Conservation (phyloP, 2,329 filamentous ascomycete species). For the Cladosporium sp. region DNA sequence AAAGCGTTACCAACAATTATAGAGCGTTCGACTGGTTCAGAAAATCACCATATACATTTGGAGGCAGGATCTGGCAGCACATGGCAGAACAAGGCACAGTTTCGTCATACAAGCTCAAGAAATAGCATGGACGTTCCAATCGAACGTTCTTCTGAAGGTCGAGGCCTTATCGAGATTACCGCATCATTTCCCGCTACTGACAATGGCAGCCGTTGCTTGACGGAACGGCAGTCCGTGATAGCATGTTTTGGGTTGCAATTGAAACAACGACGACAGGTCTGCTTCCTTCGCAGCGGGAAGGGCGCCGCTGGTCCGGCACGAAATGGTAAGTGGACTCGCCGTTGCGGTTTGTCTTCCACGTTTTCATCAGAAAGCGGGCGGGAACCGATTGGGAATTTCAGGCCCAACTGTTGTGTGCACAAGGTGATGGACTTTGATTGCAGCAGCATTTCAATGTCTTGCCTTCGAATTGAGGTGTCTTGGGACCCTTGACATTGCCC, state of each 20-base stretch:
- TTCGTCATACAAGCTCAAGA: background rate
- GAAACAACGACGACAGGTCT: constrained; percentile 8
- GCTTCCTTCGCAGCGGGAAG: constrained; percentile 3
- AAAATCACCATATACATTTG: background rate
- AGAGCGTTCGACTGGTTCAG: background rate
- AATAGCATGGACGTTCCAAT: background rate
- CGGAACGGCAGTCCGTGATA: background rate
- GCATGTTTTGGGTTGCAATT: background rate
- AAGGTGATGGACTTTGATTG: background rate
- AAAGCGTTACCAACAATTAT: background rate
- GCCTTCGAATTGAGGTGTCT: background rate
- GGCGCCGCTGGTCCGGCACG: background rate
- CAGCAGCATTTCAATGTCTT: background rate
- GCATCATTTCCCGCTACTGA: constrained; percentile 8
- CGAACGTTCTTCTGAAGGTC: constrained; percentile 6
- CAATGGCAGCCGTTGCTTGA: background rate
- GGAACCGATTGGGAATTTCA: background rate
- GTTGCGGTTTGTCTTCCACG: constrained; percentile 10
- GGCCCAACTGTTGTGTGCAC: background rate
- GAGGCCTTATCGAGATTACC: constrained; percentile 4
- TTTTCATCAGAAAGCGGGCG: background rate
- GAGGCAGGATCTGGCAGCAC: background rate
- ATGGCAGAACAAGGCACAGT: background rate
- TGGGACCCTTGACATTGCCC: background rate
- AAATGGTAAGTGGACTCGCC: background rate